Conservation (phyloP, 2,329 filamentous ascomycete species). For the Rhinocladiella mackenziei region DNA sequence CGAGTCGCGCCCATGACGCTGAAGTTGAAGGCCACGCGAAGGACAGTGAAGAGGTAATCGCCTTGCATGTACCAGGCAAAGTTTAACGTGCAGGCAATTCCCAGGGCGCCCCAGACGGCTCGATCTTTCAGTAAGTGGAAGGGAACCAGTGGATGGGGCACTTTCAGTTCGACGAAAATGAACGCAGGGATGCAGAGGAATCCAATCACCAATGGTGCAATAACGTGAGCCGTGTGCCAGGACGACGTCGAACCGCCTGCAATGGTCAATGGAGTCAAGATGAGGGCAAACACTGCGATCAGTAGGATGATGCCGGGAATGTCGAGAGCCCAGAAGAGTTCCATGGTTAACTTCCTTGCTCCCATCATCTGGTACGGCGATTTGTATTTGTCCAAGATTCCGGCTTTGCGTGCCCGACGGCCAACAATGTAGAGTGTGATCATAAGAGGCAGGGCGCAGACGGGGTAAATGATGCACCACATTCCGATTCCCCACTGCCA, state of each 20-base stretch:
- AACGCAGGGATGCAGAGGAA: slow-evolving; percentile 49
- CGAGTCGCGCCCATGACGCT: slow-evolving; percentile 55
- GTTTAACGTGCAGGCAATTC: slow-evolving; percentile 55
- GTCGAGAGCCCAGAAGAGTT: slow-evolving; percentile 58
- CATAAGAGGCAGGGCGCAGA: slow-evolving; percentile 54
- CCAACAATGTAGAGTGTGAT: slow-evolving; percentile 50
- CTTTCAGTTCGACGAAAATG: slow-evolving; percentile 53
- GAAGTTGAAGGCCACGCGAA: slow-evolving; percentile 60
- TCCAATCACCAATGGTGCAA: slow-evolving; percentile 52
- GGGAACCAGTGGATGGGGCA: slow-evolving; percentile 52
- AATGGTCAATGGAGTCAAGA: slow-evolving; percentile 56
- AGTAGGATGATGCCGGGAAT: slow-evolving; percentile 51
- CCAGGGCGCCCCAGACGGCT: slow-evolving; percentile 60
- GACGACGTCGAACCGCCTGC: slow-evolving; percentile 48
- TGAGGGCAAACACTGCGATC: slow-evolving; percentile 49
- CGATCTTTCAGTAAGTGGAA: slow-evolving; percentile 61
- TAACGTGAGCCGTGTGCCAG: slow-evolving; percentile 51
- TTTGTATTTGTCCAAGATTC: slow-evolving; percentile 45
- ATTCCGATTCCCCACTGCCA: slow-evolving; percentile 64
- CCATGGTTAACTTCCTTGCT: slow-evolving; percentile 34
- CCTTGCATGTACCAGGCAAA: slow-evolving; percentile 61
- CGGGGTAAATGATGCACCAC: slow-evolving; percentile 60
- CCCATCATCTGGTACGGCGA: slow-evolving; percentile 45
- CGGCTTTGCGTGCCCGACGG: slow-evolving; percentile 51
- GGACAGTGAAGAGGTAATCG: slow-evolving; percentile 61